Percentiles rank a stretch among this genome's conserved stretches.
Conservation (phyloP, 202 grass and related monocot genomes). For the Setaria italica region DNA sequence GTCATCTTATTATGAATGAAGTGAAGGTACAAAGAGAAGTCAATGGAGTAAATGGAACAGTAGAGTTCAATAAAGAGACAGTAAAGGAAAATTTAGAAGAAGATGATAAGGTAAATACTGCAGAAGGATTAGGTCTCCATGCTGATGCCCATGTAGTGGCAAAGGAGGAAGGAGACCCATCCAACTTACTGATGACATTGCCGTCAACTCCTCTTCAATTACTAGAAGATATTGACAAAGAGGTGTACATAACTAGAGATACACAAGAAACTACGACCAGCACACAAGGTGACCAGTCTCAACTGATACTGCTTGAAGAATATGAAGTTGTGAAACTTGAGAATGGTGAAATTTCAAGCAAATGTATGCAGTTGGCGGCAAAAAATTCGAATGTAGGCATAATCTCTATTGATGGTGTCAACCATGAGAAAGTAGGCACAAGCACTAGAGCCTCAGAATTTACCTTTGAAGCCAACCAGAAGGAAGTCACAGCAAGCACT, state of each 20-base stretch:
- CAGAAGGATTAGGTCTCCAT: neutral
- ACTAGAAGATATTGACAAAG: constrained; percentile 38
- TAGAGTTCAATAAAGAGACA: constrained; percentile 10
- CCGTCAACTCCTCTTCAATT: constrained; percentile 29
- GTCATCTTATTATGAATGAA: constrained; percentile 44
- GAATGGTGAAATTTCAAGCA: constrained; percentile 27
- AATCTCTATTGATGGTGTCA: neutral
- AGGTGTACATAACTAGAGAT: constrained; percentile 7
- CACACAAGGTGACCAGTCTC: constrained; percentile 39
- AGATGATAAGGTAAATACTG: neutral
- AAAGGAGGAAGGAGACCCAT: constrained; percentile 25
- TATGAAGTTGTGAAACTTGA: constrained; percentile 48
- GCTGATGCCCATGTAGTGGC: neutral
- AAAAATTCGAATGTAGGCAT: neutral
- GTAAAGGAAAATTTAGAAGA: constrained; percentile 17
- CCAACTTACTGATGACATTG: neutral
- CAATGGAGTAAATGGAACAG: constrained; percentile 27
- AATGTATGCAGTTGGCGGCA: constrained; percentile 29
- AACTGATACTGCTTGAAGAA: constrained; percentile 33
- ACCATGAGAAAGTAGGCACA: constrained; percentile 26
- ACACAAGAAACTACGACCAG: constrained; percentile 26
- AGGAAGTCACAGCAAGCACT: constrained; percentile 15
- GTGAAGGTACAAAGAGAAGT: constrained; percentile 32
- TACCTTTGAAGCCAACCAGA: constrained; percentile 33
- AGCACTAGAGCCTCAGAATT: neutral